phyloP scores from a whole-genome alignment of 1,139 yeast genomes.

The Zygoascus sp. region DNA sequence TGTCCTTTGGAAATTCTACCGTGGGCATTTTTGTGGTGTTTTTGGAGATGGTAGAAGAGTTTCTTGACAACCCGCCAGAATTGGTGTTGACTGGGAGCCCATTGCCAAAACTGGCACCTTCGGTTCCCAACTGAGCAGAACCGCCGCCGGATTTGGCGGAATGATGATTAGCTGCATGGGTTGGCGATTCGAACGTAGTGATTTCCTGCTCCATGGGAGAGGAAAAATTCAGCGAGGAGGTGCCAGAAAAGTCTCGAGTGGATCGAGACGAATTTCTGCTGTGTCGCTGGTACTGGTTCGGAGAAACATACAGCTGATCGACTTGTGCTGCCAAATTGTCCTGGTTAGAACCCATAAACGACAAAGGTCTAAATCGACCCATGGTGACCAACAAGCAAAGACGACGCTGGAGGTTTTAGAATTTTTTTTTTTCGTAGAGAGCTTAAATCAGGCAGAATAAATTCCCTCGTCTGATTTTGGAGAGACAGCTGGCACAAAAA shows the following conservation, averaged over 20 bases:
- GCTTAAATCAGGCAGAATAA: too few species aligned
- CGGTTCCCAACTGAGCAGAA: slow-evolving; percentile 3
- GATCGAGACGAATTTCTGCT: background rate
- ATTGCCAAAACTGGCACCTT: slow-evolving; percentile 5
- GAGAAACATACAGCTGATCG: background rate
- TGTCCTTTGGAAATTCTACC: slow-evolving; percentile 31
- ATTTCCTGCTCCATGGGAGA: slow-evolving; percentile 11
- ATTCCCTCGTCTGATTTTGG: too few species aligned
- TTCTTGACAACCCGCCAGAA: slow-evolving; percentile 7
- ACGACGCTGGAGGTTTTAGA: too few species aligned
- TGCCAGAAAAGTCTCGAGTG: slow-evolving; percentile 3
- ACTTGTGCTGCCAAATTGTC: background rate
- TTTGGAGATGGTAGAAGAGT: slow-evolving; percentile 9
- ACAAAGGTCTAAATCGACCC: slow-evolving; percentile 3
- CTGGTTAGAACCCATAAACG: background rate
- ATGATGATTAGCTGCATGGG: slow-evolving; percentile 3
- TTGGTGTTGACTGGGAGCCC: slow-evolving; percentile 2
- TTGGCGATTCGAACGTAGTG: slow-evolving; percentile 5
- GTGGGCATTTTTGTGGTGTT: slow-evolving; percentile 6
- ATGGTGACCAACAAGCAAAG: too few species aligned
- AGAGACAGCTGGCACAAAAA: too few species aligned
- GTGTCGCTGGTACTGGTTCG: background rate
- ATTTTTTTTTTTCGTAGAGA: too few species aligned
- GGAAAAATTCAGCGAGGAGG: slow-evolving; percentile 5
- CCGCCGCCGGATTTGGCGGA: slow-evolving; percentile 1